Evolutionary conservation across 176 grass and related monocot species (phyloP).

Genomic region (Bromus sterilis): DNA sequence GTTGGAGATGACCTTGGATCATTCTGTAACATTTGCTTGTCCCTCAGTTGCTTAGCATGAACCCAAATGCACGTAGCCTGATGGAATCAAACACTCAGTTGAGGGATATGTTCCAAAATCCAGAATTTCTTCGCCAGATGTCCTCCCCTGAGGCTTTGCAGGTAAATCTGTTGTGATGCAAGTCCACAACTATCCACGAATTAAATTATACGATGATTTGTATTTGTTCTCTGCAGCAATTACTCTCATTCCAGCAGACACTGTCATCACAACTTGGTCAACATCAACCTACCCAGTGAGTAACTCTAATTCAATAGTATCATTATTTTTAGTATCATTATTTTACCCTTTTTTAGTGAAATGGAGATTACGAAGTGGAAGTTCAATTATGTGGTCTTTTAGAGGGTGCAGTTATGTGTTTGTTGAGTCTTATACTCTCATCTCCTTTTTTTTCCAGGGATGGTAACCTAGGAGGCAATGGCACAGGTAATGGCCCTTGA

Average conservation of each 20-base stretch:
- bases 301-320: slow-evolving; percentile 21
- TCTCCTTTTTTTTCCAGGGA: slow-evolving; percentile 43
- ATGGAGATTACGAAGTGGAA: neutral
- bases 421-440: neutral
- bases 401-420: neutral
- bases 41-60: slow-evolving; percentile 74
- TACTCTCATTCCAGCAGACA: slow-evolving; percentile 78
- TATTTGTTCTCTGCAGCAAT: slow-evolving; percentile 44
- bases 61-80: slow-evolving; percentile 63
- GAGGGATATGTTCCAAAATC: slow-evolving; percentile 93
- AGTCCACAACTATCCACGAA: neutral
- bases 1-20: neutral
- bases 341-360: slow-evolving; percentile 9
- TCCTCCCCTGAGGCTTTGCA: slow-evolving; percentile 86
- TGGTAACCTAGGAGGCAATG: slow-evolving; percentile 49
- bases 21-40: slow-evolving; percentile 24
- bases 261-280: slow-evolving; percentile 61
- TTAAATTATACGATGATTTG: neutral
- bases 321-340: neutral
- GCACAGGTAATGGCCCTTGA: slow-evolving; percentile 42
- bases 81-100: slow-evolving; percentile 83
- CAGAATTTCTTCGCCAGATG: slow-evolving; percentile 92
- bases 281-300: slow-evolving; percentile 68
- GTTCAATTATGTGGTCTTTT: neutral
- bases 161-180: slow-evolving; percentile 28